A percentile compares a stretch with the other conserved stretches of the same genome.
Evolutionary conservation across 1,284 basidiomycete species (phyloP).

Genomic region (Ceratobasidium sp.): DNA sequence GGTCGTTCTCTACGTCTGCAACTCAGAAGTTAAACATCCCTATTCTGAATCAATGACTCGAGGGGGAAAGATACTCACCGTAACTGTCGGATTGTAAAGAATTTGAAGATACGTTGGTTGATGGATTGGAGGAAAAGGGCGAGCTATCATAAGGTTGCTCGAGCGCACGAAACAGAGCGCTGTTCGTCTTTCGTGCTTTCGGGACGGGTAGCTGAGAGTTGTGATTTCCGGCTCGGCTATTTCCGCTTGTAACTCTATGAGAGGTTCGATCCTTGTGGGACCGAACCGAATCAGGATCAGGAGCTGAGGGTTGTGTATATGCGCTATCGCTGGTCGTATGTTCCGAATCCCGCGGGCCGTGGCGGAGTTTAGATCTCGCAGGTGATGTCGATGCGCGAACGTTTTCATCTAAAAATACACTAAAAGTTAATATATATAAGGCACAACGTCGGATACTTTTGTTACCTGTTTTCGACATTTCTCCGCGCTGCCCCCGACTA

Average conservation of each 20-base stretch:
- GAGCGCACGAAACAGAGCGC: conserved; percentile 38
- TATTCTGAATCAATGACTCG: not conserved
- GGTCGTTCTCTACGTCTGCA: not conserved
- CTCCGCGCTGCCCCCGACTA: not conserved
- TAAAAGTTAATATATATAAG: not conserved
- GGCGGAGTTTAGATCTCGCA: not conserved
- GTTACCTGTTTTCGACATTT: not conserved
- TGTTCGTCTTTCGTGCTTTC: conserved; percentile 30
- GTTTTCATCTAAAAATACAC: not conserved
- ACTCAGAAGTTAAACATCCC: not conserved
- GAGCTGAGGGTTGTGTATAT: not conserved
- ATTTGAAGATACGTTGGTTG: not conserved
- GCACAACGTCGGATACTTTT: not conserved
- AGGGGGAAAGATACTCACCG: not conserved
- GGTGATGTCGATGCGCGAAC: not conserved
- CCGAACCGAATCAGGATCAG: not conserved
- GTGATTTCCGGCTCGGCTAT: not conserved
- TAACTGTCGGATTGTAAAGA: not conserved
- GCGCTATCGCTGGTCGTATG: not conserved
- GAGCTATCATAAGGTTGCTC: conserved; percentile 38
- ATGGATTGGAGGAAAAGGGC: not conserved
- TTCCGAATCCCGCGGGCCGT: not conserved
- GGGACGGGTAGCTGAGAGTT: conserved; percentile 21
- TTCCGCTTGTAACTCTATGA: not conserved
- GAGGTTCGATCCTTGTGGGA: not conserved